These are phyloP conservation scores for Pseudogymnoascus destructans DNA, from an alignment of 2,329 filamentous ascomycete genomes.

Conservation along the genomic window DNA sequence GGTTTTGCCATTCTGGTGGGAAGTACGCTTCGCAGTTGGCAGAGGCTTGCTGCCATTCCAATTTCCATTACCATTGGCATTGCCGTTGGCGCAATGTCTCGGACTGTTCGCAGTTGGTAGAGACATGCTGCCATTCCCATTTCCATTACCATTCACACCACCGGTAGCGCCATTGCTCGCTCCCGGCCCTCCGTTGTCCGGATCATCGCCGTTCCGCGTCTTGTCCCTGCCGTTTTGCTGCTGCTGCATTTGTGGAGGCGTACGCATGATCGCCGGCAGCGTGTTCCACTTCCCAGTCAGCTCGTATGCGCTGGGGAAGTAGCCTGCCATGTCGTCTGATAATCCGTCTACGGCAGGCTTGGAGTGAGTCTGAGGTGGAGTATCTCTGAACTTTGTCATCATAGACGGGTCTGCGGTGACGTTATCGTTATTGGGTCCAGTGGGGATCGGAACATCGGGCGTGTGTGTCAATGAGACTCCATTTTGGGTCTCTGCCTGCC, in stretches of 20 bases:
- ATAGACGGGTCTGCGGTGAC: not conserved
- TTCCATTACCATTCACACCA: not conserved
- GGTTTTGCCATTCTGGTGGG: not conserved
- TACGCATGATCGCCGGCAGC: not conserved
- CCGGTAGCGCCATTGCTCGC: not conserved
- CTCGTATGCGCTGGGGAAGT: conserved; percentile 1
- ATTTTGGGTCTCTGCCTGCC: not conserved
- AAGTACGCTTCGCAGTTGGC: not conserved
- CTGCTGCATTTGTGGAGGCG: not conserved
- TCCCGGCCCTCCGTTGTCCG: not conserved
- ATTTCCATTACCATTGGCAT: not conserved
- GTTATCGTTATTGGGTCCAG: not conserved
- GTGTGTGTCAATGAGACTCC: not conserved
- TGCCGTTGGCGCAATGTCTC: not conserved
- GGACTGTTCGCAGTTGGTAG: not conserved
- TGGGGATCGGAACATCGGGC: not conserved
- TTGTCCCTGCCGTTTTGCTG: not conserved
- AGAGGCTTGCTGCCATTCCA: not conserved
- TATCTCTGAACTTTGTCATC: not conserved
- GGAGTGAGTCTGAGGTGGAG: not conserved
- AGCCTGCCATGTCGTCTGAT: not conserved
- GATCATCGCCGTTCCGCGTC: not conserved
- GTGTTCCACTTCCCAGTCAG: not conserved
- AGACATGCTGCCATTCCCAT: not conserved
- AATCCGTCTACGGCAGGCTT: not conserved